phyloP scores from a whole-genome alignment of 2,329 filamentous ascomycete genomes.

The Arthrobotrys megalospora region DNA sequence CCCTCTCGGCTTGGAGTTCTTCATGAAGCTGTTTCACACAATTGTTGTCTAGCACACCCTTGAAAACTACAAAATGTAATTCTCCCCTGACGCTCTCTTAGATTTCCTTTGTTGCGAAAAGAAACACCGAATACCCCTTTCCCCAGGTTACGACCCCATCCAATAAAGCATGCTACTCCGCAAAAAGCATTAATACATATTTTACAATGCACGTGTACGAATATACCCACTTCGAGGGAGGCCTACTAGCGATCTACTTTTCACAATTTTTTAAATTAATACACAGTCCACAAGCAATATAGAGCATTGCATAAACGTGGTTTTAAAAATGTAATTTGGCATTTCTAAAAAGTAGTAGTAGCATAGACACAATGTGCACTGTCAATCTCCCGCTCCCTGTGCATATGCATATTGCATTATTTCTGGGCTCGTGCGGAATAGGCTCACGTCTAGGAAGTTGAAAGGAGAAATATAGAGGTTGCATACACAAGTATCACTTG shows the following conservation, averaged over 20 bases:
- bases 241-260: constrained; percentile 14
- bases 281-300: background rate
- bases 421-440: background rate
- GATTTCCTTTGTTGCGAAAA: constrained; percentile 27
- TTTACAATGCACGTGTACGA: constrained; percentile 16
- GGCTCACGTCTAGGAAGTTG: constrained; percentile 17
- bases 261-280: constrained; percentile 3
- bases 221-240: constrained; percentile 28
- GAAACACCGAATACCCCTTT: constrained; percentile 18
- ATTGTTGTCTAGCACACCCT: constrained; percentile 9
- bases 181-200: constrained; percentile 18
- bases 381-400: constrained; percentile 17
- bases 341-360: too few species aligned
- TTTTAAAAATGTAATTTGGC: background rate
- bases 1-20: constrained; percentile 48
- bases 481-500: constrained; percentile 9
- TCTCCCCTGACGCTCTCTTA: background rate
- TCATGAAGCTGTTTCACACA: constrained; percentile 26
- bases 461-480: constrained; percentile 23
- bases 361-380: background rate
- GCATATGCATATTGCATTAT: constrained; percentile 12
- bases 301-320: background rate
- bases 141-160: constrained; percentile 15
- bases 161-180: background rate
- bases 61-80: constrained; percentile 28